Percentiles rank a stretch among this genome's conserved stretches.
Conservation (phyloP, 192 early-diverging fungal species). For the Rhizophlyctis rosea region DNA sequence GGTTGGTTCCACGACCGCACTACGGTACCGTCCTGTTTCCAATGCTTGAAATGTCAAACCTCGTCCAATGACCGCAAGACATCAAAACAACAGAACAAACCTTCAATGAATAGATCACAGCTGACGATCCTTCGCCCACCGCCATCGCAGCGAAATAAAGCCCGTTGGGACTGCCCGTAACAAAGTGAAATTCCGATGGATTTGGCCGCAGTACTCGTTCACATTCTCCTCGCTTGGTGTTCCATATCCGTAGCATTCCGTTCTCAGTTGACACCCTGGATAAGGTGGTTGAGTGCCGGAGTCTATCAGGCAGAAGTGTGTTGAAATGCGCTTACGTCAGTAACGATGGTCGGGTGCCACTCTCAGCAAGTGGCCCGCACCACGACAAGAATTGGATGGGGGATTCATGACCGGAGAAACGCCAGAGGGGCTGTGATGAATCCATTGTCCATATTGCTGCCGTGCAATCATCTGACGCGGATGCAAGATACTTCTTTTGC, state of each 20-base stretch:
- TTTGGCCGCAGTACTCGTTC: neutral
- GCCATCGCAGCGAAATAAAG: neutral
- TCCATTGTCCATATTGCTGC: slow-evolving; percentile 73
- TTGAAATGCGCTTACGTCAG: neutral
- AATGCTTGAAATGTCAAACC: too few species aligned
- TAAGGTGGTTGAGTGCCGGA: neutral
- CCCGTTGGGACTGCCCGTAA: neutral
- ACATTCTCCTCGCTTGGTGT: neutral
- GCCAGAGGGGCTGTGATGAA: slow-evolving; percentile 48
- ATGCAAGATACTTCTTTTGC: slow-evolving; percentile 62
- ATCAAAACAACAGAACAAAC: too few species aligned
- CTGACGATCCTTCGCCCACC: too few species aligned
- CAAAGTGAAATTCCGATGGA: neutral
- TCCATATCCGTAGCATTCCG: neutral
- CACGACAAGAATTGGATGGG: neutral
- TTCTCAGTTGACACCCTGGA: neutral
- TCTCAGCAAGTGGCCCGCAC: neutral
- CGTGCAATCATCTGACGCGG: slow-evolving; percentile 74
- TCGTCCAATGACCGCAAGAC: too few species aligned
- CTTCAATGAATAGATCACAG: too few species aligned
- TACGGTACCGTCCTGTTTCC: too few species aligned
- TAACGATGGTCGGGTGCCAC: neutral
- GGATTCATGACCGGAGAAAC: neutral
- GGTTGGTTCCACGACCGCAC: too few species aligned
- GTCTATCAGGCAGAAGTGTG: neutral